These are phyloP conservation scores for Plasmodium inui DNA, from an alignment of 169 alveolate genomes.

Conservation along the genomic window DNA sequence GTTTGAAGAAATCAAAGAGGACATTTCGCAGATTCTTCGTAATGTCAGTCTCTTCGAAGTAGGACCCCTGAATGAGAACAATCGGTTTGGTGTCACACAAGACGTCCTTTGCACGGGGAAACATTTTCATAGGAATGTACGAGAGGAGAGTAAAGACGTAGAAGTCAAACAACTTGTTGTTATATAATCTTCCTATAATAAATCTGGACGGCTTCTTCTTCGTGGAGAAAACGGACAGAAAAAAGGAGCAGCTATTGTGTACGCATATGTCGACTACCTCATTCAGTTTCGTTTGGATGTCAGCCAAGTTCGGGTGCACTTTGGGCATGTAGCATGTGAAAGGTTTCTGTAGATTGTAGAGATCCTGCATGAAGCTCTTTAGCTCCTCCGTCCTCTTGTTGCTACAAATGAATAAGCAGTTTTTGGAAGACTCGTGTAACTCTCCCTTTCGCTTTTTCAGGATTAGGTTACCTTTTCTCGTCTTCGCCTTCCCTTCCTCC, in stretches of 20 bases:
- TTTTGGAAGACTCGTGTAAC: slow-evolving; percentile 27
- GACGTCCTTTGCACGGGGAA: slow-evolving; percentile 18
- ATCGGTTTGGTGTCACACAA: slow-evolving; percentile 36
- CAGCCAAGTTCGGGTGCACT: slow-evolving; percentile 8
- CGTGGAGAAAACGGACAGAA: slow-evolving; percentile 37
- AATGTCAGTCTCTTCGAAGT: slow-evolving; percentile 26
- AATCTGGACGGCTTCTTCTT: slow-evolving; percentile 55
- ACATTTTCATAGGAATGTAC: slow-evolving; percentile 22
- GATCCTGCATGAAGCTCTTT: slow-evolving; percentile 46
- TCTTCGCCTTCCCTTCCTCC: slow-evolving; percentile 16
- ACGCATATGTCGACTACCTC: slow-evolving; percentile 34
- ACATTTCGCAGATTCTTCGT: slow-evolving; percentile 25
- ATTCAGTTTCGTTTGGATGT: slow-evolving; percentile 9
- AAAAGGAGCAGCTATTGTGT: slow-evolving; percentile 50
- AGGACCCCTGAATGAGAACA: slow-evolving; percentile 40
- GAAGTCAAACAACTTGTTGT: slow-evolving; percentile 27
- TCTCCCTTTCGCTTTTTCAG: slow-evolving; percentile 55
- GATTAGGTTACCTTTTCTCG: slow-evolving; percentile 43
- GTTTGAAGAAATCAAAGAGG: slow-evolving; percentile 46
- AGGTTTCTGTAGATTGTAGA: slow-evolving; percentile 24
- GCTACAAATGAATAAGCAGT: slow-evolving; percentile 36
- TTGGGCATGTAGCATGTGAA: slow-evolving; percentile 70
- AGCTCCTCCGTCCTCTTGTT: slow-evolving; percentile 41
- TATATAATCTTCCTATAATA: slow-evolving; percentile 33
- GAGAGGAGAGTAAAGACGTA: slow-evolving; percentile 25